Evolutionary conservation across 148 eudicot genomes (phyloP), one percentile per base, ranked within the genome.

Genomic region (Cornus controversa): DNA sequence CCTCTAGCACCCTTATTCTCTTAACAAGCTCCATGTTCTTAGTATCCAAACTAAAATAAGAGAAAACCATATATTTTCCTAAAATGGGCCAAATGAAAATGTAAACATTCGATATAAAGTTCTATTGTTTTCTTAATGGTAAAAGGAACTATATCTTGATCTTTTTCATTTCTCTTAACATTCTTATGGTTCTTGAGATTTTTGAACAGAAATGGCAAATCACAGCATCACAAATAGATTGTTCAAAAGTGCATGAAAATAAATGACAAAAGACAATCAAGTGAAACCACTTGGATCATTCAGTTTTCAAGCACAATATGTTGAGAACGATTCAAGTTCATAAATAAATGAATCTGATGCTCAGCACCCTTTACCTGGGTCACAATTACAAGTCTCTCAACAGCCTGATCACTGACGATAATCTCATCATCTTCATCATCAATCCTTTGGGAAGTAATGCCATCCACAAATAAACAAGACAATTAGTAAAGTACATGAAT

Each of bases 311-410:
- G 60, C 13, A 72, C 5, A 34, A 73, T 25, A 78, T 15, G 24
- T 45, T 42, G 18, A 76, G 45, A 37, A 54, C 25, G 14, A 63
- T 65, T 25, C 22, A 70, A 24, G 22, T 34, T 23, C 23, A 67
- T 27, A 67, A 18, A 31, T 57, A 14, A 75, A 47, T 26, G 22
- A 45, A 70, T 47, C 14, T 5, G 10, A 36, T 4, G 28, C 64
- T 72, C 36, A 75, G 63, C 29, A 74, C 65, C 76, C 82, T 83
- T 83, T 77, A 93, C 99, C 97, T 86, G 98, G 74, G 99, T 96
- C 76, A 96, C 99, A 80, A 96, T 93, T 28, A 91, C 86, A 77
- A 96, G 97, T 83, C 93, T 88, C 83, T 96, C 98, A 70, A 96
- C 92, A 80, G 89, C 94, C 75, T 85, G 93, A 73, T 93, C 93